Conservation (phyloP, 352 stramenopile genomes). For the Phytophthora sansomeana region DNA sequence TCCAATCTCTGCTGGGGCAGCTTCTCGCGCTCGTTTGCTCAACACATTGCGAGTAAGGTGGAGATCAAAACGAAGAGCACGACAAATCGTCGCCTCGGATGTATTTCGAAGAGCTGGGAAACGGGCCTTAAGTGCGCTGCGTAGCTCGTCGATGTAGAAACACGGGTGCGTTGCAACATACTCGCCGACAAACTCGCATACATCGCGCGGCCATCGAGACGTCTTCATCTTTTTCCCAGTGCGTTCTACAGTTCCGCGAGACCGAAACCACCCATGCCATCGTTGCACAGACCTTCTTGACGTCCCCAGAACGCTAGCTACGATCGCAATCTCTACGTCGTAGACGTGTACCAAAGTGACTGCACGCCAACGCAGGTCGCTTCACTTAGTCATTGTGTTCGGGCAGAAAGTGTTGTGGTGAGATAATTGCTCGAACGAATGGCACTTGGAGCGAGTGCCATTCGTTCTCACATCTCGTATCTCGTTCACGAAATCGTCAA, state of each 20-base stretch:
- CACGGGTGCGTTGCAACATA: conserved; percentile 11
- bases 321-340: conserved; percentile 1
- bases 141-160: conserved; percentile 14
- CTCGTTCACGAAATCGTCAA: too few species aligned
- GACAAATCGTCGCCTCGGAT: conserved; percentile 2
- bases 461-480: too few species aligned
- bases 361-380: too few species aligned
- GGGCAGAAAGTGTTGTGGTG: too few species aligned
- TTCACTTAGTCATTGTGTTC: too few species aligned
- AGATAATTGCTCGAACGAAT: too few species aligned
- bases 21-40: conserved; percentile 8
- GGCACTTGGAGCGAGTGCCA: too few species aligned
- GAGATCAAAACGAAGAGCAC: conserved; percentile 9
- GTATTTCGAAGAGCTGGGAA: conserved; percentile 7
- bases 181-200: conserved; percentile 5
- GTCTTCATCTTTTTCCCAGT: neutral
- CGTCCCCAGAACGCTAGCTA: conserved; percentile 4
- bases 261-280: conserved; percentile 2
- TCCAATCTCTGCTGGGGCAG: neutral
- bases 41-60: conserved; percentile 6
- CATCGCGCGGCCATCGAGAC: conserved; percentile 4
- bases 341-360: conserved; percentile 11
- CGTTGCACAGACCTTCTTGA: conserved; percentile 7
- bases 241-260: neutral
- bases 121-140: neutral